Conservation (phyloP, 768 basidiomycete species). For the Agaricus blazei region DNA sequence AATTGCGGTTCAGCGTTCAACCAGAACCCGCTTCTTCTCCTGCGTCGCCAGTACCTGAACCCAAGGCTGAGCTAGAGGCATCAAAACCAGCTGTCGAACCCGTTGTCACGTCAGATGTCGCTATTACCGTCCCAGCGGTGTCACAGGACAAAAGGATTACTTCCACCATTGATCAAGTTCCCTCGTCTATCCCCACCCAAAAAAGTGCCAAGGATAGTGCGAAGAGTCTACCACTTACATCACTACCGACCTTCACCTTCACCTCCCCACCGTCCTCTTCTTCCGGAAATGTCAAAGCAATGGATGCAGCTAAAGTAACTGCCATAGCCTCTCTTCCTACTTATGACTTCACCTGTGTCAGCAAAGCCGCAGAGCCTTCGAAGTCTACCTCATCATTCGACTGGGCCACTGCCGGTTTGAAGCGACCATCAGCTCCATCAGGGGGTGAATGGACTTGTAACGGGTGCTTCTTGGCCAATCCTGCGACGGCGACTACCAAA, state of each 20-base stretch:
- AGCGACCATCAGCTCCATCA: background rate
- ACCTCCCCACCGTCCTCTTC: constrained; percentile 14
- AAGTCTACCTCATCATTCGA: constrained; percentile 14
- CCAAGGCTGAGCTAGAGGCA: constrained; percentile 14
- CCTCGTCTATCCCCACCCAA: constrained; percentile 1
- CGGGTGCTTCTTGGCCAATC: constrained; percentile 47
- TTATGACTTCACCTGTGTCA: constrained; percentile 42
- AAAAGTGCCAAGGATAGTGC: constrained; percentile 22
- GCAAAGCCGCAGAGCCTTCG: background rate
- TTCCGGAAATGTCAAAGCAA: constrained; percentile 22
- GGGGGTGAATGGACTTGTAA: constrained; percentile 46
- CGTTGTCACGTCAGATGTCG: background rate
- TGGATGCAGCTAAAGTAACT: constrained; percentile 33
- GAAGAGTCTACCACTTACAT: constrained; percentile 14
- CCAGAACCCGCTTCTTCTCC: constrained; percentile 37
- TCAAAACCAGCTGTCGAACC: constrained; percentile 12
- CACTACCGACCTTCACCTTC: constrained; percentile 35
- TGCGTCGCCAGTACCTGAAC: constrained; percentile 22
- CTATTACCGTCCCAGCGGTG: constrained; percentile 8
- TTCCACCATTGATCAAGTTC: background rate
- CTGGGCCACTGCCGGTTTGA: constrained; percentile 12
- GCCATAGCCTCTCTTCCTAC: constrained; percentile 40
- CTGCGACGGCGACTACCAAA: constrained; percentile 35
- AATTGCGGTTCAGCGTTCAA: constrained; percentile 68
- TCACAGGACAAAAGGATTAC: background rate